Base-by-base conservation (phyloP, 805 yeast species). In the Priceomyces fermenticarens region DNA sequence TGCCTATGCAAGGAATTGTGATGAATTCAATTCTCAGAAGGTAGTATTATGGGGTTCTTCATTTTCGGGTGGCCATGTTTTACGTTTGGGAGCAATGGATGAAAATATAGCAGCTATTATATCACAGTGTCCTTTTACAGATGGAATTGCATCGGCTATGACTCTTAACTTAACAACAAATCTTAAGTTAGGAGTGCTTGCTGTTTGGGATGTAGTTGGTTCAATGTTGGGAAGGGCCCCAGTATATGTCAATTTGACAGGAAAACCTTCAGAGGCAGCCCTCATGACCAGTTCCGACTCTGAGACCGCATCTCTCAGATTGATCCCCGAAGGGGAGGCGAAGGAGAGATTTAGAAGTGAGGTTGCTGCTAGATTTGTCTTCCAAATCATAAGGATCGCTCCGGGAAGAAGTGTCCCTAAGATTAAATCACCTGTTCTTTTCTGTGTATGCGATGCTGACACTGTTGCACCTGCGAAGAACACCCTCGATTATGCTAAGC, bases 241-340 rank as follows among this genome's bases (percentile, higher is more conserved):
- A 15, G 26, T 34, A n/a, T 23, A 34, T n/a, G 27, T 16, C 28
- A 23, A 34, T 8, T 3, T 9, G 7, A 27, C 29, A 3, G 29
- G 36, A 7, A 14, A 34, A 23, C 29, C 28, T 34, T 34, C 29
- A 16, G 36, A 34, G n/a, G 28, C 36, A 34, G 36, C 36, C 15
- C 25, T 34, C 13, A 34, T 34, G 36, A 34, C 28, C 10, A 23
- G 28, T 5, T 6, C 13, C 4, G 28, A 34, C 27, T 15, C 29
- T 17, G n/a, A 10, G 13, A 12, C 10, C 27, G 36, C 7, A n/a
- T 4, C 15, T 14, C 14, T 15, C 12, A 34, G 10, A 28, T 34
- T 34, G 27, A 11, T 34, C 5, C 36, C 36, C n/a, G 36, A 34
- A 28, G 28, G 15, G 7, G 12, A n/a, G 25, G 16, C 11, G 5